phyloP scores from a whole-genome alignment of 768 basidiomycete species.

The Lactifluus piperatus region DNA sequence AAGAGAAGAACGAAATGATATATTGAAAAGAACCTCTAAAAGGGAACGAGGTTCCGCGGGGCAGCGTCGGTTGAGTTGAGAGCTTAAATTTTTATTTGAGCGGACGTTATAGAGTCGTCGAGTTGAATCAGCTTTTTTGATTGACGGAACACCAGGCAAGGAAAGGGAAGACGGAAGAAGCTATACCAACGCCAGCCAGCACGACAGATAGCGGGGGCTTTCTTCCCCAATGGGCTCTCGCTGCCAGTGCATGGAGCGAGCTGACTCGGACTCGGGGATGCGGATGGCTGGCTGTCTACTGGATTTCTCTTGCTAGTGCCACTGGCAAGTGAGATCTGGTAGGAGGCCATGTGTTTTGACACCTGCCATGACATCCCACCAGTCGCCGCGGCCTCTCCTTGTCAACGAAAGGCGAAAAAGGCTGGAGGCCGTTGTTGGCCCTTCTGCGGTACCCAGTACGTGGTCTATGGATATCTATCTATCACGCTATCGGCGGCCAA shows the following conservation, averaged over 20 bases:
- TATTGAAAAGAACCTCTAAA: not conserved
- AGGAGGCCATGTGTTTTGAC: too few relatives aligned
- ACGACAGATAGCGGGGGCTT: not conserved
- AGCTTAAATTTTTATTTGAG: not conserved
- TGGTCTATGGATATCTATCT: not conserved
- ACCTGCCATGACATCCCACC: too few relatives aligned
- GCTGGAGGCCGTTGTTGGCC: too few relatives aligned
- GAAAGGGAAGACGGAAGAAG: too few relatives aligned
- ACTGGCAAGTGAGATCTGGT: too few relatives aligned
- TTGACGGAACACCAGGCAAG: too few relatives aligned
- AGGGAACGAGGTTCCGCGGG: not conserved
- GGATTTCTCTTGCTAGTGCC: too few relatives aligned
- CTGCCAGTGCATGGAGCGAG: too few relatives aligned
- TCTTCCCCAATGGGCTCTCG: too few relatives aligned
- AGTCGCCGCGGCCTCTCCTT: not conserved
- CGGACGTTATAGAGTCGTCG: not conserved
- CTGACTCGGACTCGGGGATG: too few relatives aligned
- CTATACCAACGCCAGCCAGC: not conserved
- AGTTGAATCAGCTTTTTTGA: not conserved
- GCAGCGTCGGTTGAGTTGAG: not conserved
- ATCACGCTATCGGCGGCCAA: not conserved
- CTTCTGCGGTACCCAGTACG: too few relatives aligned
- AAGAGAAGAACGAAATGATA: not conserved
- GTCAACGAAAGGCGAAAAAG: not conserved
- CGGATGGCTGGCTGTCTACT: too few relatives aligned